Evolutionary conservation across 495 filamentous ascomycete genomes (phyloP).

Genomic region (Acidomyces sp.): DNA sequence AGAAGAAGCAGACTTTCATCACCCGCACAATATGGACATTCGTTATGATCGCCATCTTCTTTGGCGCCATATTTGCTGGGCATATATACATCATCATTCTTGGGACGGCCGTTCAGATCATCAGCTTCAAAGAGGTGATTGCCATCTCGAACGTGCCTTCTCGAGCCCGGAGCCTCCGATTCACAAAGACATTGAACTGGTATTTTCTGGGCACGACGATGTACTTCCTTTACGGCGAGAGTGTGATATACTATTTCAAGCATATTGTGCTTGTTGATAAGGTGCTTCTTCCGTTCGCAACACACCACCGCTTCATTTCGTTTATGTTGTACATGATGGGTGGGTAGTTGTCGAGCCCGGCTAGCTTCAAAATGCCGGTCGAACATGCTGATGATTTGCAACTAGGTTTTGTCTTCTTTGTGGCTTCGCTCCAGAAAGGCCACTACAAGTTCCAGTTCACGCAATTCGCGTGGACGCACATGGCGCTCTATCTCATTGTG

Average conservation of each 20-base stretch:
- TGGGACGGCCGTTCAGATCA: conserved; percentile 83
- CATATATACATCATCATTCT: conserved; percentile 94
- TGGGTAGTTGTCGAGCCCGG: no score
- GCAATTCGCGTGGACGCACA: conserved; percentile 98
- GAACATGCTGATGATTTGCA: no score
- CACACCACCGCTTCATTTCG: conserved; percentile 96
- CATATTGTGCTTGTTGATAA: conserved; percentile 92
- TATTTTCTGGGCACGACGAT: conserved; percentile 97
- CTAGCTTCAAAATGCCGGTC: no score
- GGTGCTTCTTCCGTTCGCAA: conserved; percentile 82
- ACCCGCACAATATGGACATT: conserved; percentile 96
- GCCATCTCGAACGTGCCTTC: conserved; percentile 92
- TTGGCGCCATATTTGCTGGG: conserved; percentile 77
- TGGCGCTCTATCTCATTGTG: conserved; percentile 95
- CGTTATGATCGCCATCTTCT: conserved; percentile 92
- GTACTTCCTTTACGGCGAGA: conserved; percentile 98
- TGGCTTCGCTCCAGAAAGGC: conserved; percentile 85
- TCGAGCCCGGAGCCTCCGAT: conserved; percentile 74
- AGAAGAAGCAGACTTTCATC: conserved; percentile 97
- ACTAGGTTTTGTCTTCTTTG: conserved; percentile 95
- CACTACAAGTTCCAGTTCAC: conserved; percentile 98
- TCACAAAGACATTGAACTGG: conserved; percentile 95
- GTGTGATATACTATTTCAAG: conserved; percentile 99
- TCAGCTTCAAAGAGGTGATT: conserved; percentile 99
- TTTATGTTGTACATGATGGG: conserved; percentile 96